Evolutionary conservation across 805 yeast genomes (phyloP).

Genomic region (Kregervanrija fluxuum): DNA sequence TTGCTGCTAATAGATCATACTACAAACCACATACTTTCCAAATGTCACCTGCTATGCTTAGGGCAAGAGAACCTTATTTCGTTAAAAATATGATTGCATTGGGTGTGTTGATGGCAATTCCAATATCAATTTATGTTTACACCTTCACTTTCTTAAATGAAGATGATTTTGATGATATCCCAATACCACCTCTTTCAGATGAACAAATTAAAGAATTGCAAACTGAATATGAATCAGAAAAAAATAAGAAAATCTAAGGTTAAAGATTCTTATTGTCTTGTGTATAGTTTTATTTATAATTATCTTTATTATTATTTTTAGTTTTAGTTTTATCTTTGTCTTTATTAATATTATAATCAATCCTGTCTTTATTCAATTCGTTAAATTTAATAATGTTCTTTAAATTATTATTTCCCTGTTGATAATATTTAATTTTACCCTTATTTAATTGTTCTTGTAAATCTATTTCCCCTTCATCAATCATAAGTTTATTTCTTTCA

Average conservation of each 20-base stretch:
- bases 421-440: conserved; percentile 19
- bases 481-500: conserved; percentile 23
- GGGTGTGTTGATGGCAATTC: conserved; percentile 50
- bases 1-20: conserved; percentile 23
- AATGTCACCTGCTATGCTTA: conserved; percentile 89
- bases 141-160: conserved; percentile 59
- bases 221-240: conserved; percentile 57
- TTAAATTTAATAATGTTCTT: conserved; percentile 25
- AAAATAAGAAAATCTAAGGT: conserved; percentile 10
- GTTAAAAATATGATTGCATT: conserved; percentile 66
- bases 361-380: conserved; percentile 20
- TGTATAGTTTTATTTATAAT: neutral
- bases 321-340: conserved; percentile 8
- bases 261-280: neutral
- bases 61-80: conserved; percentile 86
- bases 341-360: conserved; percentile 15
- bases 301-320: neutral
- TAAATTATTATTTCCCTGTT: conserved; percentile 27
- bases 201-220: conserved; percentile 66
- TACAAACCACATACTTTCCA: conserved; percentile 41
- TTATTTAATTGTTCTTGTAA: conserved; percentile 9
- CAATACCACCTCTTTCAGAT: conserved; percentile 86
- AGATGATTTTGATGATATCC: conserved; percentile 87
- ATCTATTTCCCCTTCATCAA: conserved; percentile 27
- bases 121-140: conserved; percentile 59